Evolutionary conservation across 345 rosid genomes (phyloP).

Genomic region (Murraya paniculata): DNA sequence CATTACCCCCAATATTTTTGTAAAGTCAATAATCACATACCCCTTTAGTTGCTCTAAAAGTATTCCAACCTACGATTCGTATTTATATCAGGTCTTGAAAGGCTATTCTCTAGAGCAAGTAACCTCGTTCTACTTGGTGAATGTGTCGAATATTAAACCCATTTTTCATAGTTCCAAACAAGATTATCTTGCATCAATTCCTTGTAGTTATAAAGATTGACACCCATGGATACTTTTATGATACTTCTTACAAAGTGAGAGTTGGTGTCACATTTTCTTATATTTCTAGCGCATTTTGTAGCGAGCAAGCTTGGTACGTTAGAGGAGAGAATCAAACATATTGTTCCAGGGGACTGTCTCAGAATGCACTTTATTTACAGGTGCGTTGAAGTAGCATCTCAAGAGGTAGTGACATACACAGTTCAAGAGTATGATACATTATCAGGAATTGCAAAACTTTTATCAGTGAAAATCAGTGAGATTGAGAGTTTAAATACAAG

Average conservation of each 20-base stretch:
- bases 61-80: conserved; percentile 22
- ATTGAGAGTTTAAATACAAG: conserved; percentile 17
- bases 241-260: conserved; percentile 18
- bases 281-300: background rate
- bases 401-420: conserved; percentile 26
- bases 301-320: conserved; percentile 32
- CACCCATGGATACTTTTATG: conserved; percentile 28
- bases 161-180: conserved; percentile 17
- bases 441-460: conserved; percentile 17
- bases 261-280: conserved; percentile 10
- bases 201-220: conserved; percentile 38
- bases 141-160: conserved; percentile 20
- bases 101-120: conserved; percentile 16
- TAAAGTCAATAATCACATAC: conserved; percentile 12
- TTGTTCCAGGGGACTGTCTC: conserved; percentile 17
- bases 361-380: conserved; percentile 26
- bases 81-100: conserved; percentile 26
- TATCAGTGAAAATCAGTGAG: conserved; percentile 20
- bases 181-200: conserved; percentile 27
- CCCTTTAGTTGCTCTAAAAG: conserved; percentile 25
- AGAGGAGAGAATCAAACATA: conserved; percentile 4
- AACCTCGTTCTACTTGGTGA: conserved; percentile 28
- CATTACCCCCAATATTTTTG: background rate
- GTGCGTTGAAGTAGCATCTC: conserved; percentile 23
- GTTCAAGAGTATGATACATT: conserved; percentile 31